Evolutionary conservation across 768 basidiomycete species (phyloP).

Genomic region (Suillus clintonianus): DNA sequence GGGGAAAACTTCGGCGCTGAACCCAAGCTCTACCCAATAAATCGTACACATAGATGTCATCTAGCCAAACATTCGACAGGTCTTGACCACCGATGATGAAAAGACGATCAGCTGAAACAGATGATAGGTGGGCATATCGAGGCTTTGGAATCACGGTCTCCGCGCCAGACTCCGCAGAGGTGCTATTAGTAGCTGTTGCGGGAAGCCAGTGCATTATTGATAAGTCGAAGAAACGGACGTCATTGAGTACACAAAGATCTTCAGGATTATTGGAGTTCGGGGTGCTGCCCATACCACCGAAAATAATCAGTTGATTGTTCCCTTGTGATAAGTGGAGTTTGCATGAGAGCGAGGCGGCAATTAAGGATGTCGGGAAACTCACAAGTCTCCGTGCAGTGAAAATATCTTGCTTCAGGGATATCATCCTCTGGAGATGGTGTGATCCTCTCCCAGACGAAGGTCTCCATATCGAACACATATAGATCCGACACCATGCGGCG

Average conservation of each 20-base stretch:
- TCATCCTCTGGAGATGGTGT: slow-evolving; percentile 62
- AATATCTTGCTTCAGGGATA: slow-evolving; percentile 85
- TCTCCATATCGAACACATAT: slow-evolving; percentile 84
- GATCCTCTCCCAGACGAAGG: slow-evolving; percentile 79
- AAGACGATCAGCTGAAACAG: slow-evolving; percentile 79
- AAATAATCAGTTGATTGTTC: slow-evolving; percentile 89
- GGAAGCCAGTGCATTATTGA: slow-evolving; percentile 71
- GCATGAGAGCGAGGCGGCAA: slow-evolving; percentile 6
- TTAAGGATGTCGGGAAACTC: slow-evolving; percentile 24
- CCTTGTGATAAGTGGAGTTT: slow-evolving; percentile 39
- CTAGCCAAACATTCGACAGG: slow-evolving; percentile 88
- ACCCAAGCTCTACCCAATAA: slow-evolving; percentile 75
- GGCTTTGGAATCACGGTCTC: slow-evolving; percentile 70
- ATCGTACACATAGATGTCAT: slow-evolving; percentile 91
- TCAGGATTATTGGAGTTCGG: slow-evolving; percentile 70
- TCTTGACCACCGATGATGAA: slow-evolving; percentile 97
- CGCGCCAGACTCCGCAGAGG: slow-evolving; percentile 38
- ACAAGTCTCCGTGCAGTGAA: slow-evolving; percentile 91
- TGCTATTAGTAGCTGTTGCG: slow-evolving; percentile 26
- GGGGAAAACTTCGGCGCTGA: slow-evolving; percentile 75
- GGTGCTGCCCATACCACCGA: slow-evolving; percentile 92
- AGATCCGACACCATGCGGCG: slow-evolving; percentile 89
- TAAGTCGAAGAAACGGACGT: slow-evolving; percentile 89
- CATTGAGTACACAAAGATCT: slow-evolving; percentile 89
- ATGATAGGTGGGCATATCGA: slow-evolving; percentile 93